Conservation (phyloP, 192 early-diverging fungal species). For the Rhizoclosmatium globosum region DNA sequence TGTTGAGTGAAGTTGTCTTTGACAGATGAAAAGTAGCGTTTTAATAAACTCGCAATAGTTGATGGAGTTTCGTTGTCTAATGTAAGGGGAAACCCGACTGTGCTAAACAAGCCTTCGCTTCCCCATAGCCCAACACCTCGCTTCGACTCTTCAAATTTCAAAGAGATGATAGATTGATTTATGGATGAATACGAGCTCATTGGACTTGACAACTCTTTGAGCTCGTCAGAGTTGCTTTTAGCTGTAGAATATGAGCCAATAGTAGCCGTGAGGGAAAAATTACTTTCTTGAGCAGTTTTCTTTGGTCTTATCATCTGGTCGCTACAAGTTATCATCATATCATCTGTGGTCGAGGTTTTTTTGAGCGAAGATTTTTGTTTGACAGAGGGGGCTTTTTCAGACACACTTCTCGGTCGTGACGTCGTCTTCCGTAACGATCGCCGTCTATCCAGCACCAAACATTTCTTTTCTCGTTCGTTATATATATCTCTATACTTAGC, state of each 20-base stretch:
- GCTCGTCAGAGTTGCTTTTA: neutral
- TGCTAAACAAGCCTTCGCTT: neutral
- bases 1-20: conserved; percentile 12
- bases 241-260: too few relatives aligned
- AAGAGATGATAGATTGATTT: neutral
- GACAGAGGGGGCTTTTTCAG: too few relatives aligned
- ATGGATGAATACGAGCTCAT: neutral
- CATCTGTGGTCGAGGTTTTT: too few relatives aligned
- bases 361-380: too few relatives aligned
- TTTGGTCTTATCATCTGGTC: too few relatives aligned
- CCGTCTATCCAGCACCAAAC: neutral
- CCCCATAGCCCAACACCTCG: conserved; percentile 14
- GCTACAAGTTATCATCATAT: too few relatives aligned
- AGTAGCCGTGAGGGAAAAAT: too few relatives aligned
- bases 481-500: neutral
- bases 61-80: conserved; percentile 23
- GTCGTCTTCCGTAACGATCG: too few relatives aligned
- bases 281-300: too few relatives aligned
- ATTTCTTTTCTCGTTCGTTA: neutral
- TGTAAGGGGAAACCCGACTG: conserved; percentile 1
- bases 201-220: neutral
- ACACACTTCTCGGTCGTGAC: too few relatives aligned
- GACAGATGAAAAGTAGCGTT: conserved; percentile 20
- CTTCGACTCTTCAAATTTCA: neutral
- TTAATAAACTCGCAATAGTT: conserved; percentile 26